A percentile compares a stretch with the other conserved stretches of the same genome.
phyloP scores from a whole-genome alignment of 2,329 filamentous ascomycete genomes.

The Neofusicoccum parvum region DNA sequence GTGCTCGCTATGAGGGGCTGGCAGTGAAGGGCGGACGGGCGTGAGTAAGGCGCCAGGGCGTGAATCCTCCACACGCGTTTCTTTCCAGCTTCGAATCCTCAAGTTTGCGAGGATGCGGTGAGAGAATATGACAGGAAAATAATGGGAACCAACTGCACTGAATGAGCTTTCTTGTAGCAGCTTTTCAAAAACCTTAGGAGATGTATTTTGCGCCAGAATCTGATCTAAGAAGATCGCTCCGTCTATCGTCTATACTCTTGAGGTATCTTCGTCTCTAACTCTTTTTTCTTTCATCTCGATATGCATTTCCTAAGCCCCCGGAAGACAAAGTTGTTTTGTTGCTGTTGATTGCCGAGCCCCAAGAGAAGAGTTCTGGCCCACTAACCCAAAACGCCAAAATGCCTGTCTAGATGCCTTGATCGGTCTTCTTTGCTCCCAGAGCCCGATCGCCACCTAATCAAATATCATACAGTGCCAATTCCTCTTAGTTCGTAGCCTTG shows the following conservation, averaged over 20 bases:
- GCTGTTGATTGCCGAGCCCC: constrained; percentile 3
- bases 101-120: constrained; percentile 20
- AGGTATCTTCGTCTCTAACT: not conserved
- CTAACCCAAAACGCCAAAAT: constrained; percentile 13
- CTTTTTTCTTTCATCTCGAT: not conserved
- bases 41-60: not conserved
- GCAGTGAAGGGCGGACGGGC: not conserved
- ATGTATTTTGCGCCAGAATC: not conserved
- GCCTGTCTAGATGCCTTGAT: not conserved
- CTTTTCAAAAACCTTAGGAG: not conserved
- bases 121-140: not conserved
- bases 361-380: not conserved
- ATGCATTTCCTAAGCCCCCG: not conserved
- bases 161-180: not conserved
- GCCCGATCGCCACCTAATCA: not conserved
- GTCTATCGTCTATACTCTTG: constrained; percentile 7
- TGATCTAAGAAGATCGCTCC: not conserved
- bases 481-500: constrained; percentile 10
- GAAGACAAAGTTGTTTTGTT: not conserved
- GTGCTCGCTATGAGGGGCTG: not conserved
- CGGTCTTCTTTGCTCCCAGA: not conserved
- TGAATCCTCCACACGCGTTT: too few relatives aligned
- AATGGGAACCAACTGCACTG: not conserved
- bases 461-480: not conserved
- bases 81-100: not conserved